phyloP scores from a whole-genome alignment of 805 yeast genomes.

The Metschnikowia colocasiae region DNA sequence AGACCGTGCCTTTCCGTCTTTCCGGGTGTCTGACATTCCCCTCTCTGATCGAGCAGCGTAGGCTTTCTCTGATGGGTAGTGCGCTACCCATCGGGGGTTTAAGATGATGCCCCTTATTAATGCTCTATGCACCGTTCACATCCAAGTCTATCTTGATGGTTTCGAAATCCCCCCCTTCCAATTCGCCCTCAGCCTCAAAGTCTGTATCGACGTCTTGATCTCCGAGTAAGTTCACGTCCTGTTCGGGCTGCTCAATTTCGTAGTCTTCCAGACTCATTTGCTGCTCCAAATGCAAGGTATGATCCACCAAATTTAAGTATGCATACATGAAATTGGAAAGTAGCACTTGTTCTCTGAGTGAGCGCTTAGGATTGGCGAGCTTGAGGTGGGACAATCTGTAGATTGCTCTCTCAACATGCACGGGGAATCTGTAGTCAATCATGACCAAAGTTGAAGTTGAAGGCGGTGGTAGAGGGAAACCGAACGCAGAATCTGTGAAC shows the following conservation, averaged over 20 bases:
- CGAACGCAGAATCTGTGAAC: constrained; percentile 75
- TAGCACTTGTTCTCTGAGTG: constrained; percentile 86
- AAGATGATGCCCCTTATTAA: too few relatives aligned
- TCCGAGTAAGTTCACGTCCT: constrained; percentile 15
- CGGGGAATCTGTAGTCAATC: constrained; percentile 84
- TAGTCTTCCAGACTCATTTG: constrained; percentile 36
- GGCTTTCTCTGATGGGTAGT: too few relatives aligned
- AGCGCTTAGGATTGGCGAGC: constrained; percentile 89
- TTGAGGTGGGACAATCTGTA: constrained; percentile 90
- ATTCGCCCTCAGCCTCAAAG: constrained; percentile 17
- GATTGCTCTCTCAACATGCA: constrained; percentile 94
- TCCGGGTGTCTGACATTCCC: too few relatives aligned
- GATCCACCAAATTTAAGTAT: constrained; percentile 89
- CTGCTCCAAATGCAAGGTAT: constrained; percentile 71
- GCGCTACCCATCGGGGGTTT: too few relatives aligned
- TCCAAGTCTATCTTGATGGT: constrained; percentile 18
- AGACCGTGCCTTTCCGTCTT: too few relatives aligned
- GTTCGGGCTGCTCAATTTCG: constrained; percentile 16
- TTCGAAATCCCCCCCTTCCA: constrained; percentile 17
- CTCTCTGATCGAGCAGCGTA: too few relatives aligned
- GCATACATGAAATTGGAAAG: constrained; percentile 97
- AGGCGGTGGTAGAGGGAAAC: constrained; percentile 81
- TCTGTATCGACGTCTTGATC: constrained; percentile 20
- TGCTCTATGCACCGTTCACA: constrained; percentile 9
- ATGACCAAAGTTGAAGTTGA: constrained; percentile 72